Evolutionary conservation across 83 land plant species (phyloP), one percentile per base, ranked within the genome.

Genomic region (Picea abies): DNA sequence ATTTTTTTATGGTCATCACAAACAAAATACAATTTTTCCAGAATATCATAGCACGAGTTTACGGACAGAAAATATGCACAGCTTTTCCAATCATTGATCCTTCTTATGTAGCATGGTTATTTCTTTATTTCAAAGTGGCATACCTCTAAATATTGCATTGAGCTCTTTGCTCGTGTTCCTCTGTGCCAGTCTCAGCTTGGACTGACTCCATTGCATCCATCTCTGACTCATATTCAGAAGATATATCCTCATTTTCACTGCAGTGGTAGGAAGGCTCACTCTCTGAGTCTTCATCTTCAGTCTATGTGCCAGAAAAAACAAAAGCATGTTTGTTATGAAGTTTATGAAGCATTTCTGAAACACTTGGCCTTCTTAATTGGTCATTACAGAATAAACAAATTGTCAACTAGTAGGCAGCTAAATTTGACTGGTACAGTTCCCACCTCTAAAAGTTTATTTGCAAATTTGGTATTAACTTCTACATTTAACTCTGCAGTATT

Each of bases 191-290:
- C 77, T 73, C 58, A n/a, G 58, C 10, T 73, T 73, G 26, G 58
- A 73, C 25, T 44, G 47, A 47, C 49, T 73, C 25, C 44, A 73
- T 39, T 44, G 25, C 58, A 44, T 73, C 58, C 58, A 73, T 73
- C 58, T 73, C 58, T 73, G 77, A 73, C 15, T 73, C 77, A 73
- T 73, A 20, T 8, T 7, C 47, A 73, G 77, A 76, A 76, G 79
- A 76, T 76, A 15, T 23, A 25, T 76, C 61, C 56, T 76, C 79
- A 2, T 52, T 76, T 76, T 76, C 79, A 76, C 79, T 76, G 20
- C 4, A 76, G 26, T 35, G 5, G 61, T 76, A 4, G 25, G 5
- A 76, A 52, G 52, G 62, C 15, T 76, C 61, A 15, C 35, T 22
- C 0, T 52, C 79, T 19, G 60, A 49, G 6, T 76, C 60, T 52